These are phyloP conservation scores for Phytophthora multivora DNA, from an alignment of 352 stramenopile species.

Conservation along the genomic window DNA sequence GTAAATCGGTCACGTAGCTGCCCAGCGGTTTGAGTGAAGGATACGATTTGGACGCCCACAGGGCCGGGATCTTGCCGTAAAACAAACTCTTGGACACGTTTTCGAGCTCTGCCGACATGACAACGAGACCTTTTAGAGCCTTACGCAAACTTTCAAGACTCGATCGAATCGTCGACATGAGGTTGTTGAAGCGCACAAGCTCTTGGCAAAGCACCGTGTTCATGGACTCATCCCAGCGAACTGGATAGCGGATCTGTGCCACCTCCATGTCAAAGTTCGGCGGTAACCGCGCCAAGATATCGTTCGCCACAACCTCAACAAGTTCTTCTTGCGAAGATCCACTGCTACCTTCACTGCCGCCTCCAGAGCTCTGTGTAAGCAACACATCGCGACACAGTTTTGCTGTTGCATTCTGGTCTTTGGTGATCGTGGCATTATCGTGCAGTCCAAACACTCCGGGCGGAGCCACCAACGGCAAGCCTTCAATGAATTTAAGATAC, in stretches of 20 bases:
- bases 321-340: slow-evolving; percentile 90
- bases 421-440: slow-evolving; percentile 95
- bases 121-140: slow-evolving; percentile 92
- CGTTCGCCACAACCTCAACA: slow-evolving; percentile 85
- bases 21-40: slow-evolving; percentile 93
- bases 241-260: slow-evolving; percentile 91
- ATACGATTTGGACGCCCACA: slow-evolving; percentile 92
- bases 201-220: slow-evolving; percentile 95
- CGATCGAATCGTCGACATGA: slow-evolving; percentile 86
- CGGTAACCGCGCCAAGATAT: slow-evolving; percentile 88
- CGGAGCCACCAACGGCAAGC: slow-evolving; percentile 83
- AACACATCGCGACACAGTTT: slow-evolving; percentile 94
- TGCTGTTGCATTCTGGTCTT: slow-evolving; percentile 94
- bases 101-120: slow-evolving; percentile 95
- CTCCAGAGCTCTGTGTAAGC: slow-evolving; percentile 87
- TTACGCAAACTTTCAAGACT: slow-evolving; percentile 89
- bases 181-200: slow-evolving; percentile 93
- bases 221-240: slow-evolving; percentile 93
- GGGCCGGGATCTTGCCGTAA: slow-evolving; percentile 91
- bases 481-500: slow-evolving; percentile 87
- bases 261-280: slow-evolving; percentile 94
- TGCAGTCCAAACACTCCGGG: slow-evolving; percentile 94
- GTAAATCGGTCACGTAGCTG: slow-evolving; percentile 91
- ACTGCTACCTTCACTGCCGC: slow-evolving; percentile 57
- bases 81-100: slow-evolving; percentile 92